phyloP scores from a whole-genome alignment of 352 stramenopile genomes.

The Vaucheria bursata region DNA sequence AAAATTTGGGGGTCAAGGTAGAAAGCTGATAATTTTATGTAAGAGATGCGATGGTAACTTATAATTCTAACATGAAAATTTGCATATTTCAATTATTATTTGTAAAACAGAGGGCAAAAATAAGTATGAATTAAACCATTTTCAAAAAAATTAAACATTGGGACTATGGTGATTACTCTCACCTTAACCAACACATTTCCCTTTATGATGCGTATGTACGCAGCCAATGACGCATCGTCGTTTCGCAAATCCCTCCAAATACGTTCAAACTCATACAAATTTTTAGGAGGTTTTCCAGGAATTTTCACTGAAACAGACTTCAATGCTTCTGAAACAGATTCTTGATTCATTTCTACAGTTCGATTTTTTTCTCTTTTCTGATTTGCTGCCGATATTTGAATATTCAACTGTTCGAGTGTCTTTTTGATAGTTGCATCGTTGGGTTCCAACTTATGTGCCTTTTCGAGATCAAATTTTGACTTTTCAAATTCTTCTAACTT shows the following conservation, averaged over 20 bases:
- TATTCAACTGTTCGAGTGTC: neutral
- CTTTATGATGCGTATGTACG: neutral
- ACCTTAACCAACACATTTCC: neutral
- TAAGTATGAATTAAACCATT: neutral
- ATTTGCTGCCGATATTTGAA: too few relatives aligned
- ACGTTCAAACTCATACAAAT: constrained; percentile 11
- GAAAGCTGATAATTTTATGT: too few relatives aligned
- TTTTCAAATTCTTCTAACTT: neutral
- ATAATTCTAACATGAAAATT: neutral
- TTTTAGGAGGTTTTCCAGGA: constrained; percentile 1
- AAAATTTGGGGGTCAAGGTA: too few relatives aligned
- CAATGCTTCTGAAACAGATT: neutral
- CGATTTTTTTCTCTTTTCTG: too few relatives aligned
- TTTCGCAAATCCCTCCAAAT: neutral
- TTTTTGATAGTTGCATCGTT: neutral
- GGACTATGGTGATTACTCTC: neutral
- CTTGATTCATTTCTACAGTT: too few relatives aligned
- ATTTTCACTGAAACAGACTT: neutral
- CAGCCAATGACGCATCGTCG: neutral
- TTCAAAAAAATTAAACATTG: neutral
- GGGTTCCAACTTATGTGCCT: neutral
- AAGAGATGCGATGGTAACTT: neutral
- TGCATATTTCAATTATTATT: neutral
- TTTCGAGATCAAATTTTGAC: neutral
- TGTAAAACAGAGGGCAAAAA: neutral